Percentiles rank a stretch among this genome's conserved stretches.
These are phyloP conservation scores for Lepidium sativum DNA, from an alignment of 345 rosid genomes.

Conservation along the genomic window DNA sequence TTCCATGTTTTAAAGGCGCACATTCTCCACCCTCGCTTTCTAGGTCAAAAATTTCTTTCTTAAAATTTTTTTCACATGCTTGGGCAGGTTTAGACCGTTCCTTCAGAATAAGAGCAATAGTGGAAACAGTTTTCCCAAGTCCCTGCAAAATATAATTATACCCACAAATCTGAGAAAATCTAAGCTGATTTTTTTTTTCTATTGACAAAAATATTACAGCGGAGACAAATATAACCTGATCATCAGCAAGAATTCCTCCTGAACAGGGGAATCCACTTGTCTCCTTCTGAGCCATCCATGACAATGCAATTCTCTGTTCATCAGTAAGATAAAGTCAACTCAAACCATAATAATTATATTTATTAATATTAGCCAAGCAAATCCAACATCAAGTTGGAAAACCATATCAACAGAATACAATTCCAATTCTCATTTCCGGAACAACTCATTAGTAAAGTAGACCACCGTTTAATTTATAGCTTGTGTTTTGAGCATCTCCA, in stretches of 20 bases:
- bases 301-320: conserved; percentile 86
- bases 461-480: not conserved
- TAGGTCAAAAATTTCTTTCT: conserved; percentile 55
- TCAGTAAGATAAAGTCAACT: not conserved
- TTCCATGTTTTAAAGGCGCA: conserved; percentile 19
- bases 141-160: conserved; percentile 50
- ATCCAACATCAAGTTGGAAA: not conserved
- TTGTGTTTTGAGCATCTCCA: not conserved
- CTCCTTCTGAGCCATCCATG: conserved; percentile 95
- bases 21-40: conserved; percentile 65
- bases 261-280: conserved; percentile 53
- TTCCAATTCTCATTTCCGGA: not conserved
- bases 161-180: conserved; percentile 5
- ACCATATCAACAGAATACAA: not conserved
- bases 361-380: conserved; percentile 3
- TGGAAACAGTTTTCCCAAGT: conserved; percentile 87
- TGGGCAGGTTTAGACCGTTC: conserved; percentile 53
- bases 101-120: conserved; percentile 87
- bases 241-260: conserved; percentile 98
- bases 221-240: conserved; percentile 50
- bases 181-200: not conserved
- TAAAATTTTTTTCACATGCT: conserved; percentile 28
- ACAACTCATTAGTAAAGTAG: not conserved
- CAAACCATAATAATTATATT: not conserved
- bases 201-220: not conserved